phyloP scores from a whole-genome alignment of 495 filamentous ascomycete genomes.

The Xylaria venustula region DNA sequence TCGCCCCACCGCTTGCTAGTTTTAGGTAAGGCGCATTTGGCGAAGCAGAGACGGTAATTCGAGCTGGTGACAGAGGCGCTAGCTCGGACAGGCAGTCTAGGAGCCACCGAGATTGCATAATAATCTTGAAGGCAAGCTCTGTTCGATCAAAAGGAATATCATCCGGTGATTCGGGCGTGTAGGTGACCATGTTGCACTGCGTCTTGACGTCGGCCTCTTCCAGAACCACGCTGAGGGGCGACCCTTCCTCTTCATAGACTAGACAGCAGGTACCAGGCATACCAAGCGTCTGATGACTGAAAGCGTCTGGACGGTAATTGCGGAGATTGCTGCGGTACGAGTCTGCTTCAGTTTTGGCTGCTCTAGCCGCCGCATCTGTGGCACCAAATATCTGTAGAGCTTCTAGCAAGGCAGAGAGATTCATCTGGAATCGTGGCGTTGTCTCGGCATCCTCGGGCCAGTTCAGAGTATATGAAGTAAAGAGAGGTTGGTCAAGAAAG shows the following conservation, averaged over 20 bases:
- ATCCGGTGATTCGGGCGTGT: constrained; percentile 63
- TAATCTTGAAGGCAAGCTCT: constrained; percentile 83
- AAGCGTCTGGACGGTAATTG: constrained; percentile 62
- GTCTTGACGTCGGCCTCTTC: constrained; percentile 85
- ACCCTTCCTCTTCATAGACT: constrained; percentile 68
- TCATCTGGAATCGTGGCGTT: constrained; percentile 70
- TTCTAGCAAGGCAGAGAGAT: constrained; percentile 83
- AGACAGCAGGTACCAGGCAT: constrained; percentile 80
- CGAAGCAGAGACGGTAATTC: constrained; percentile 60
- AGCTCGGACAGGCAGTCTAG: constrained; percentile 84
- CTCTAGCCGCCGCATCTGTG: constrained; percentile 58
- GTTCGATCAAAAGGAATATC: constrained; percentile 85
- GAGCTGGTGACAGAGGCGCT: constrained; percentile 64
- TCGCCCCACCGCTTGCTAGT: constrained; percentile 68
- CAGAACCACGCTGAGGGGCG: constrained; percentile 75
- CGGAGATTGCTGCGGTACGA: constrained; percentile 53
- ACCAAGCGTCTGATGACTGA: constrained; percentile 72
- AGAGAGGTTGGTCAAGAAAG: constrained; percentile 81
- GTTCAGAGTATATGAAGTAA: constrained; percentile 72
- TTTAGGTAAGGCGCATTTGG: constrained; percentile 68
- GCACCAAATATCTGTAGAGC: constrained; percentile 91
- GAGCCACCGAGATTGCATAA: constrained; percentile 83
- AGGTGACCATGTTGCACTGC: constrained; percentile 89
- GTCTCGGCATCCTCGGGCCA: constrained; percentile 36
- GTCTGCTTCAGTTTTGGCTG: constrained; percentile 52